These are phyloP conservation scores for Lycium ferocissimum DNA, from an alignment of 257 asterid species.

Conservation along the genomic window DNA sequence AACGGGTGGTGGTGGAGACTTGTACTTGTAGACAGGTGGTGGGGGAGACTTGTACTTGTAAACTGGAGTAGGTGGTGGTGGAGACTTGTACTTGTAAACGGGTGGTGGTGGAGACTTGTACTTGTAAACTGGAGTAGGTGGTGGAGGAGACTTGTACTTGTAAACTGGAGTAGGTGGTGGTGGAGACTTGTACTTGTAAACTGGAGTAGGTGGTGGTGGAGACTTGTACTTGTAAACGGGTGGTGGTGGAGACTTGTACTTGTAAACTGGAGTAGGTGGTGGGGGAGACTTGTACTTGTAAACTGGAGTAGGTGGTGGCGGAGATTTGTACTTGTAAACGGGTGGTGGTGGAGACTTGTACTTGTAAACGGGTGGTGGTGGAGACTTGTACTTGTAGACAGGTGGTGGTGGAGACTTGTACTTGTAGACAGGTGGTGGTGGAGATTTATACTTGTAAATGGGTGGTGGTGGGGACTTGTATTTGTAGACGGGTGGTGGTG, in stretches of 20 bases:
- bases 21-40: not conserved
- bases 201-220: conserved; percentile 34
- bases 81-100: conserved; percentile 13
- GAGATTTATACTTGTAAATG: too few relatives aligned
- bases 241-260: too few relatives aligned
- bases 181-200: conserved; percentile 20
- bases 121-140: not conserved
- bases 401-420: too few relatives aligned
- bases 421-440: too few relatives aligned
- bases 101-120: conserved; percentile 34
- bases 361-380: too few relatives aligned
- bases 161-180: conserved; percentile 16
- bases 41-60: conserved; percentile 21
- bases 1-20: not conserved
- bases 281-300: too few relatives aligned
- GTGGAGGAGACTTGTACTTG: not conserved
- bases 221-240: not conserved
- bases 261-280: too few relatives aligned
- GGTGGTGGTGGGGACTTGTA: too few relatives aligned
- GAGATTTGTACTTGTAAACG: too few relatives aligned
- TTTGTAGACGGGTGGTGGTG: not conserved
- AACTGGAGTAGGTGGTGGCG: too few relatives aligned
- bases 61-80: not conserved
- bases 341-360: too few relatives aligned
- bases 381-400: too few relatives aligned